Conservation (phyloP, 768 basidiomycete species). For the Rhizopogon sp. region DNA sequence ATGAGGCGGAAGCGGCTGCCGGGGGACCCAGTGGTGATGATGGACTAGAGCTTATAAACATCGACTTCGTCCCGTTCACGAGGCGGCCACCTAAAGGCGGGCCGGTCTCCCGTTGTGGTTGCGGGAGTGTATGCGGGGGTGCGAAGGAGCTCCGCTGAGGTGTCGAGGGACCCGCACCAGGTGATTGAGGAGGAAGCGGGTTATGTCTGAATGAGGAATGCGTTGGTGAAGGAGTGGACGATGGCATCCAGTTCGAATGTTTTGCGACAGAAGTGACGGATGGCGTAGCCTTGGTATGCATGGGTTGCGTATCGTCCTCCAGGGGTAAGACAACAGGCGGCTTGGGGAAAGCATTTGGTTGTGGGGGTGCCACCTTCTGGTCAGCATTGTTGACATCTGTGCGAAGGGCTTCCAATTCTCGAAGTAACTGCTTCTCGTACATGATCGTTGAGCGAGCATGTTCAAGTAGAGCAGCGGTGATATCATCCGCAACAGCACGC, state of each 20-base stretch:
- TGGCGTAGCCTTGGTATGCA: conserved; percentile 10
- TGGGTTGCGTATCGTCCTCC: conserved; percentile 49
- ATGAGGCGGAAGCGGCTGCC: conserved; percentile 30
- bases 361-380: conserved; percentile 47
- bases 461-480: conserved; percentile 85
- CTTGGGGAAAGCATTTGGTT: conserved; percentile 48
- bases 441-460: conserved; percentile 89
- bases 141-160: conserved; percentile 20
- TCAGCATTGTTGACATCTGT: conserved; percentile 69
- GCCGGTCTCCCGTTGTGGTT: conserved; percentile 24
- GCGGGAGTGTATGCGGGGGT: conserved; percentile 18
- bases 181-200: conserved; percentile 39
- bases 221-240: conserved; percentile 11
- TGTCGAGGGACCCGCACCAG: conserved; percentile 53
- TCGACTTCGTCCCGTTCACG: conserved; percentile 74
- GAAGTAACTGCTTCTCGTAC: conserved; percentile 85
- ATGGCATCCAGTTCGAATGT: conserved; percentile 14
- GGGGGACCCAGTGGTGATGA: conserved; percentile 34
- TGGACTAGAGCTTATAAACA: conserved; percentile 58
- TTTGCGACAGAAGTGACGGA: conserved; percentile 20
- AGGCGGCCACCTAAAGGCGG: conserved; percentile 63
- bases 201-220: conserved; percentile 23
- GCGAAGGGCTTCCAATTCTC: conserved; percentile 82
- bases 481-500: conserved; percentile 83
- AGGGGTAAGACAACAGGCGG: conserved; percentile 58